Percentiles rank a stretch among this genome's conserved stretches.
These are phyloP conservation scores for Candida oleophila DNA, from an alignment of 805 yeast species.

Conservation along the genomic window DNA sequence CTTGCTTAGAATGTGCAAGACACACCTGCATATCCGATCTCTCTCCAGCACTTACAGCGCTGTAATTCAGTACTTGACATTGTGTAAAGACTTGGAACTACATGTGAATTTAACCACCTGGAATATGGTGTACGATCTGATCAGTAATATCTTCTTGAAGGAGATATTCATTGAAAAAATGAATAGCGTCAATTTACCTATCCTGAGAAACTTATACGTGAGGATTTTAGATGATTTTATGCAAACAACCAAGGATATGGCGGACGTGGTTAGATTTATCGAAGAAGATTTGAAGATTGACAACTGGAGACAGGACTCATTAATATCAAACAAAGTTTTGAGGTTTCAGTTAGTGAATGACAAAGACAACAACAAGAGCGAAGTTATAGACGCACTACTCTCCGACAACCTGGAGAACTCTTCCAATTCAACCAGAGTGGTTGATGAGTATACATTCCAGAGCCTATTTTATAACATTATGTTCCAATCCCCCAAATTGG, in stretches of 20 bases:
- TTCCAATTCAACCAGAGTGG: neutral
- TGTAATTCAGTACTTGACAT: conserved; percentile 28
- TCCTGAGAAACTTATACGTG: conserved; percentile 28
- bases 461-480: neutral
- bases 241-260: conserved; percentile 22
- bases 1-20: conserved; percentile 28
- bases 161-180: conserved; percentile 34
- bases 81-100: conserved; percentile 24
- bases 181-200: conserved; percentile 30
- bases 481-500: neutral
- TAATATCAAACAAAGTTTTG: conserved; percentile 28
- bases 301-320: conserved; percentile 29
- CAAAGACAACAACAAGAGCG: neutral
- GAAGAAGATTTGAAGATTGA: conserved; percentile 29
- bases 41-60: conserved; percentile 30
- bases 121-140: conserved; percentile 36
- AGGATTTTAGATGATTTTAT: conserved; percentile 35
- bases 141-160: conserved; percentile 36
- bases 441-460: neutral
- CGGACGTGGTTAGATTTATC: conserved; percentile 31
- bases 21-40: conserved; percentile 32
- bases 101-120: conserved; percentile 34
- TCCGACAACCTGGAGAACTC: neutral
- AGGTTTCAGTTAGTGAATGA: conserved; percentile 5
- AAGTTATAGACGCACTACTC: neutral